Evolutionary conservation across 108 stramenopile species (phyloP).

Genomic region (Cyclotella cryptica): DNA sequence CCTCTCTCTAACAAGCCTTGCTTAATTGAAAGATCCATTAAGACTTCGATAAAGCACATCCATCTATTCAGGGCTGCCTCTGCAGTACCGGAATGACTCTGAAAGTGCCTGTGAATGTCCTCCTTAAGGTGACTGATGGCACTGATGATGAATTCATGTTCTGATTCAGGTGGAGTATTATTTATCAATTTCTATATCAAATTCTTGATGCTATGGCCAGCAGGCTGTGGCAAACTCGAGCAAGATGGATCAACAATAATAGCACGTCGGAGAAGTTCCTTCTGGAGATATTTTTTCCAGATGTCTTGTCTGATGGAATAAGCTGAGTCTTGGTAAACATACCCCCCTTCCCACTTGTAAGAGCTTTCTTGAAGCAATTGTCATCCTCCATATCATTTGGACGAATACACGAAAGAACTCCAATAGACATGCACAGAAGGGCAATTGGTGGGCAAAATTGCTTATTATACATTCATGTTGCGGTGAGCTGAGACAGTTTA

Average conservation of each 20-base stretch:
- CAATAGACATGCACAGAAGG: not conserved
- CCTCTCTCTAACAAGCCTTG: not conserved
- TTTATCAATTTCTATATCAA: not conserved
- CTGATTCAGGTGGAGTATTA: not conserved
- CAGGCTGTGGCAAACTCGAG: not conserved
- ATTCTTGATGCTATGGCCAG: not conserved
- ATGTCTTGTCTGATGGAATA: not conserved
- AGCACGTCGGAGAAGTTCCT: not conserved
- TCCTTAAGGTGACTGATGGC: not conserved
- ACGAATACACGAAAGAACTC: not conserved
- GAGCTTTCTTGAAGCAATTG: not conserved
- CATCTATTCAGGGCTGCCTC: not conserved
- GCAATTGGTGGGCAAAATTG: not conserved
- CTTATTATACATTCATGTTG: not conserved
- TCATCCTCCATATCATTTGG: not conserved
- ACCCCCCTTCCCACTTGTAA: not conserved
- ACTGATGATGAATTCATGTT: not conserved
- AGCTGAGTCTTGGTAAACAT: not conserved
- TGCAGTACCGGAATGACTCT: not conserved
- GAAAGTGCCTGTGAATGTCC: not conserved
- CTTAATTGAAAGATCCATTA: not conserved
- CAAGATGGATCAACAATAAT: not conserved
- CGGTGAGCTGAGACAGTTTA: not conserved
- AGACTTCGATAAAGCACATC: slow-evolving; percentile 1
- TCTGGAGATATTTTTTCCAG: not conserved